A percentile compares a stretch with the other conserved stretches of the same genome.
phyloP scores from a whole-genome alignment of 1,284 basidiomycete species.

The Dichomitus squalens region DNA sequence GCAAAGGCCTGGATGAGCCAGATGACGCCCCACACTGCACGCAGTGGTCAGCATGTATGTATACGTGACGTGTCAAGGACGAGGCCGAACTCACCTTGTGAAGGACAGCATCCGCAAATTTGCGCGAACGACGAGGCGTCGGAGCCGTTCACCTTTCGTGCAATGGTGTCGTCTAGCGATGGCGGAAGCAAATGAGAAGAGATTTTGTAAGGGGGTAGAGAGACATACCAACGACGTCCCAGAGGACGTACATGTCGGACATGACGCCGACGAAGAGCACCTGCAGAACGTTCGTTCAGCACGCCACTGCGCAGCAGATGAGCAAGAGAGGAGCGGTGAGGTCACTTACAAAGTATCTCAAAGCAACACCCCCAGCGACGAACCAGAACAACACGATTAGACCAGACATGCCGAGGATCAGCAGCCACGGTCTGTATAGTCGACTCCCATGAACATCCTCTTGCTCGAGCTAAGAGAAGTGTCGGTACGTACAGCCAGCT shows the following conservation, averaged over 20 bases:
- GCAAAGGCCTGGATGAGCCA: conserved; percentile 85
- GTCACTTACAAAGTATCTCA: conserved; percentile 67
- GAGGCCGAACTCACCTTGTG: conserved; percentile 49
- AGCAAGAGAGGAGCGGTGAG: conserved; percentile 15
- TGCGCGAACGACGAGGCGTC: conserved; percentile 91
- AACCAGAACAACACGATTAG: conserved; percentile 86
- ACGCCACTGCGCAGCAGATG: too few relatives aligned
- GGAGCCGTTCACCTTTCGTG: conserved; percentile 88
- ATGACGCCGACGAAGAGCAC: conserved; percentile 95
- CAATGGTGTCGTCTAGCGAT: conserved; percentile 81
- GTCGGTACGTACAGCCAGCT: conserved; percentile 68
- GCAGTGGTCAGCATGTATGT: not conserved
- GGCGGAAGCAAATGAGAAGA: not conserved
- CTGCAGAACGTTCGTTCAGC: conserved; percentile 45
- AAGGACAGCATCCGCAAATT: conserved; percentile 82
- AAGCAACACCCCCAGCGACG: conserved; percentile 68
- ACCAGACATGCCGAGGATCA: conserved; percentile 77
- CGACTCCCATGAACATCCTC: not conserved
- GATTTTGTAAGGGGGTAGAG: not conserved
- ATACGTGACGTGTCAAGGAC: not conserved
- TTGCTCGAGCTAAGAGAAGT: not conserved
- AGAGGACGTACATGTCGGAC: conserved; percentile 86
- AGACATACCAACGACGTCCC: conserved; percentile 78
- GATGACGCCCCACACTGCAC: conserved; percentile 81
- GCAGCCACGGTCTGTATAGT: conserved; percentile 60